Evolutionary conservation across 306 rosid genomes (phyloP).

Genomic region (Heteromeles arbutifolia): DNA sequence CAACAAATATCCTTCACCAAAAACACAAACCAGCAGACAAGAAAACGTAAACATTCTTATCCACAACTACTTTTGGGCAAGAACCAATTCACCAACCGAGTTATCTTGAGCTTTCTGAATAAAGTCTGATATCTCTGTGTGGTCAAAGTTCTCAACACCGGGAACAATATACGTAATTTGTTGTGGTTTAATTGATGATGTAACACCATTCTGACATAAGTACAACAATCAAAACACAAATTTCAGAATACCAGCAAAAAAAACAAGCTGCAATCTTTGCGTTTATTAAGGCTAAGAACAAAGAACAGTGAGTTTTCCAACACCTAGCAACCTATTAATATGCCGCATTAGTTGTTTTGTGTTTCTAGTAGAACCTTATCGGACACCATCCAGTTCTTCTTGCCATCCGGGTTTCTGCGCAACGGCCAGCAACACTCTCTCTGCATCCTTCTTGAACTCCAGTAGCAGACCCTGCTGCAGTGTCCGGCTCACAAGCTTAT

Average conservation of each 20-base stretch:
- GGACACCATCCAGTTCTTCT: constrained; percentile 98
- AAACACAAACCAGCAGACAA: background rate
- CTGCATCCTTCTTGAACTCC: constrained; percentile 93
- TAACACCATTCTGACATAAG: constrained; percentile 64
- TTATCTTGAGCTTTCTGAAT: constrained; percentile 57
- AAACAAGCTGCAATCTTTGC: constrained; percentile 3
- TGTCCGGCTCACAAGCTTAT: constrained; percentile 49
- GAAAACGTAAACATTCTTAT: background rate
- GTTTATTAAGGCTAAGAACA: constrained; percentile 10
- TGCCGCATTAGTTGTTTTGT: constrained; percentile 67
- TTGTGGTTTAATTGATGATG: constrained; percentile 81
- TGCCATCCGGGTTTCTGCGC: constrained; percentile 95
- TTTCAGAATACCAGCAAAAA: constrained; percentile 22
- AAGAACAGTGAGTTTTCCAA: constrained; percentile 31
- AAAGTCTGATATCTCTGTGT: constrained; percentile 53
- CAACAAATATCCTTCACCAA: constrained; percentile 12
- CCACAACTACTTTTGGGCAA: constrained; percentile 13
- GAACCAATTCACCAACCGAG: constrained; percentile 49
- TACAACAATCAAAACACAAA: background rate
- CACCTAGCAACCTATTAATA: constrained; percentile 94
- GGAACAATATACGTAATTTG: constrained; percentile 92
- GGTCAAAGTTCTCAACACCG: constrained; percentile 77
- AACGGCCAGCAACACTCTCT: constrained; percentile 70
- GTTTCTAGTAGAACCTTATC: constrained; percentile 92
- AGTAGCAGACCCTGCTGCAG: constrained; percentile 70